Conservation (phyloP, 352 stramenopile species). For the Thraustochytrium aureum region DNA sequence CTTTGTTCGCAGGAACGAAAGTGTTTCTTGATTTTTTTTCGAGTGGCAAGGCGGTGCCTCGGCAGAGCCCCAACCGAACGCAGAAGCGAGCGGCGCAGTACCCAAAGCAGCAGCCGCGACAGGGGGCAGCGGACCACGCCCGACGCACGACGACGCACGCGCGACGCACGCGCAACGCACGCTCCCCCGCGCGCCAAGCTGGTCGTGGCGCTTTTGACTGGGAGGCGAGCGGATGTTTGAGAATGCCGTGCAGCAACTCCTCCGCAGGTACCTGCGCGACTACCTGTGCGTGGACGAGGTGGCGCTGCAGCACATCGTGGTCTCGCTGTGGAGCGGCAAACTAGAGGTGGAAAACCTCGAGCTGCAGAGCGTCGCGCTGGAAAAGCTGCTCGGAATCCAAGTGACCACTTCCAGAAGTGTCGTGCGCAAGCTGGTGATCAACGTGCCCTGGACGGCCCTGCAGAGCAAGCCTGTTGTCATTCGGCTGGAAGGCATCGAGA, state of each 20-base stretch:
- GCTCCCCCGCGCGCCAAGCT: too few species aligned
- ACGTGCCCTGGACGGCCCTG: slow-evolving; percentile 51
- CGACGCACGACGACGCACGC: too few species aligned
- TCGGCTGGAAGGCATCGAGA: slow-evolving; percentile 38
- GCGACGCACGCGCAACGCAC: too few species aligned
- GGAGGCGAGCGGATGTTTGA: slow-evolving; percentile 37
- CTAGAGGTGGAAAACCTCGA: slow-evolving; percentile 43
- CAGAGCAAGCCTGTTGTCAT: slow-evolving; percentile 54
- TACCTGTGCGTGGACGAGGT: slow-evolving; percentile 53
- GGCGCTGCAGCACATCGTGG: slow-evolving; percentile 41
- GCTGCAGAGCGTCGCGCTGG: slow-evolving; percentile 30
- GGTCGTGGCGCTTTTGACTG: too few species aligned
- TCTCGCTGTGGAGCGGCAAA: slow-evolving; percentile 47
- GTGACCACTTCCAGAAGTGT: neutral
- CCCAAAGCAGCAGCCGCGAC: too few species aligned
- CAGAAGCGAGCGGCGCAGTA: too few species aligned
- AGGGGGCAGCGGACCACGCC: too few species aligned
- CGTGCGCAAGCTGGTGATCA: slow-evolving; percentile 39
- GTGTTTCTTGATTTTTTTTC: too few species aligned
- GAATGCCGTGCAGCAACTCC: slow-evolving; percentile 33
- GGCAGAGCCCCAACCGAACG: too few species aligned
- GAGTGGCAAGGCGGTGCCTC: too few species aligned
- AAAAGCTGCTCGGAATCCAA: slow-evolving; percentile 29
- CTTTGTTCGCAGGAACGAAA: too few species aligned
- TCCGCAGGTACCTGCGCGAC: slow-evolving; percentile 24